Evolutionary conservation across 1,284 basidiomycete genomes (phyloP).

Genomic region (Pascua sp.): DNA sequence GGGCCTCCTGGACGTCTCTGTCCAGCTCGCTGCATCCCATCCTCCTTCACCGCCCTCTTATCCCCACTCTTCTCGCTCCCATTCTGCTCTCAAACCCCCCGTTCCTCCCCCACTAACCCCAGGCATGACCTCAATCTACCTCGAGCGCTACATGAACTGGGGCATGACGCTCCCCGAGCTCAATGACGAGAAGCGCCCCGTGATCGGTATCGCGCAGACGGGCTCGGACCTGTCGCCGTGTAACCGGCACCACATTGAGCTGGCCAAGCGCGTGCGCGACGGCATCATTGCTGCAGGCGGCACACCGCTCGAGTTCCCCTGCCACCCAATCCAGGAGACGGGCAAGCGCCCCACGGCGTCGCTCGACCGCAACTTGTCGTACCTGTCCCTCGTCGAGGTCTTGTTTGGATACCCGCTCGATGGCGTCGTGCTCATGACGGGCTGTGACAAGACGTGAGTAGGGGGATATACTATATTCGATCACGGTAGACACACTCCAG

Average conservation of each 20-base stretch:
- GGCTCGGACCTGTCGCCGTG: slow-evolving; percentile 46
- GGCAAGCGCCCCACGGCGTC: slow-evolving; percentile 48
- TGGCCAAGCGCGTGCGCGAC: slow-evolving; percentile 48
- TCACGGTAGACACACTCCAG: no score
- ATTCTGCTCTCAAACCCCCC: no score
- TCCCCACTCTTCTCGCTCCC: no score
- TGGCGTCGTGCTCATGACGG: slow-evolving; percentile 47
- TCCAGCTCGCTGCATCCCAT: no score
- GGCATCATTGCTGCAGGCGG: slow-evolving; percentile 48
- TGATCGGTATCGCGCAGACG: slow-evolving; percentile 74
- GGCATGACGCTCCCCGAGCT: slow-evolving; percentile 41
- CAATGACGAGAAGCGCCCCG: slow-evolving; percentile 67
- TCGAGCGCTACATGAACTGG: slow-evolving; percentile 47
- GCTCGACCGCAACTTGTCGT: slow-evolving; percentile 46
- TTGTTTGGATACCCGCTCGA: slow-evolving; percentile 48
- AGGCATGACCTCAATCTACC: slow-evolving; percentile 37
- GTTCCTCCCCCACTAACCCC: slow-evolving; percentile 1
- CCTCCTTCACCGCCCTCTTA: no score
- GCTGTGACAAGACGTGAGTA: slow-evolving; percentile 60
- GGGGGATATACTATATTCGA: no score
- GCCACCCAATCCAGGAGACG: slow-evolving; percentile 50
- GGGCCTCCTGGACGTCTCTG: background rate
- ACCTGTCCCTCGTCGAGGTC: slow-evolving; percentile 47
- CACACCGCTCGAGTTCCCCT: slow-evolving; percentile 49
- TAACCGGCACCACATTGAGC: slow-evolving; percentile 45